Evolutionary conservation across 768 basidiomycete genomes (phyloP).

Genomic region (Leccinum variicolor): DNA sequence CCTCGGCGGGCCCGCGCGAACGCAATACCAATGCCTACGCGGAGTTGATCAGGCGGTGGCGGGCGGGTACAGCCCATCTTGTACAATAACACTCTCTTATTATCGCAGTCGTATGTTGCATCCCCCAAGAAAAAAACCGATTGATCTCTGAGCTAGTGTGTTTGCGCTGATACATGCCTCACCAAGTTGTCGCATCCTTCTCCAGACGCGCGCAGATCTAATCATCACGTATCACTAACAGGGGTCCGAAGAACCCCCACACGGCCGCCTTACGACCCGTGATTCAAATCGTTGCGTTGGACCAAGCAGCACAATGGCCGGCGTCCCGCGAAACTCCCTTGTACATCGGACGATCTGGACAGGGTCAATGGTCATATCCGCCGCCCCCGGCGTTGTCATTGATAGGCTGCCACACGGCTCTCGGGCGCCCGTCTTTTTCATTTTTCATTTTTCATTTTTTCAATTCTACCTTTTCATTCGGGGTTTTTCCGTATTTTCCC

Average conservation of each 20-base stretch:
- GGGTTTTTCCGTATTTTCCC: background rate
- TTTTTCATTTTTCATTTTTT: background rate
- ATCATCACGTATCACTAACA: background rate
- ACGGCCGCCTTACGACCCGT: background rate
- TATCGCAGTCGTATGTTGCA: constrained; percentile 20
- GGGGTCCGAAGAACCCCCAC: background rate
- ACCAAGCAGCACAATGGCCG: background rate
- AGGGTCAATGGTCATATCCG: background rate
- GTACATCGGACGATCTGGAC: background rate
- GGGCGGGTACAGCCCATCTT: constrained; percentile 13
- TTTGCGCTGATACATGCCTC: background rate
- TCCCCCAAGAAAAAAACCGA: background rate
- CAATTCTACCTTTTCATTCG: background rate
- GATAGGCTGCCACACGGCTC: background rate
- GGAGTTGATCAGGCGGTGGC: constrained; percentile 8
- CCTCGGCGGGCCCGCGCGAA: constrained; percentile 9
- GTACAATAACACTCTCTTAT: constrained; percentile 19
- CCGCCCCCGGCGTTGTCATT: background rate
- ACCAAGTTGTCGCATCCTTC: background rate
- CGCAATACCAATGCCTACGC: constrained; percentile 20
- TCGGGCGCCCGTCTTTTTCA: background rate
- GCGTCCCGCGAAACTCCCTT: background rate
- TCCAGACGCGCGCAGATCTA: background rate
- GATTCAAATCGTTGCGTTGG: background rate
- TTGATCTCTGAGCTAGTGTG: background rate